These are phyloP conservation scores for Serendipita sp. DNA, from an alignment of 768 basidiomycete species.

Conservation along the genomic window DNA sequence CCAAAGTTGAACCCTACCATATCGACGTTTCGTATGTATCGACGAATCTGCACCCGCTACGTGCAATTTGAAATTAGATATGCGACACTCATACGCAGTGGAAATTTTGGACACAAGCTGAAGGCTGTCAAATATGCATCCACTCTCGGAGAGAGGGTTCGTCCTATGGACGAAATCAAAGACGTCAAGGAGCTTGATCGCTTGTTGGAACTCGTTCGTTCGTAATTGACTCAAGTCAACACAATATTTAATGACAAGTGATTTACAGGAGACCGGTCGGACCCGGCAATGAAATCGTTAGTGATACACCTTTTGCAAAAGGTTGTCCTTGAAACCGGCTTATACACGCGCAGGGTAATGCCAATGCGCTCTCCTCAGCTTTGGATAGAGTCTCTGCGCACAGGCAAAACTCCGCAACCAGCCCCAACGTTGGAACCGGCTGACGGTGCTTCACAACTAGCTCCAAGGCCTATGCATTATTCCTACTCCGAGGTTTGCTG, in stretches of 20 bases:
- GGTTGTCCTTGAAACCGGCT: not conserved
- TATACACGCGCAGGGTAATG: constrained; percentile 28
- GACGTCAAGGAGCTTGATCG: constrained; percentile 43
- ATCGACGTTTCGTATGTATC: not conserved
- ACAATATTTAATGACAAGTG: not conserved
- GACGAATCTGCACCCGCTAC: not conserved
- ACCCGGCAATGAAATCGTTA: constrained; percentile 39
- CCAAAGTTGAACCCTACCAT: too few species aligned
- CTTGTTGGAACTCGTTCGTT: constrained; percentile 40
- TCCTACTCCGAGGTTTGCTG: constrained; percentile 43
- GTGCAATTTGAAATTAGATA: not conserved
- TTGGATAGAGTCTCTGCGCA: constrained; percentile 46
- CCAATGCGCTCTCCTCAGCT: constrained; percentile 35
- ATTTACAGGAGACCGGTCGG: constrained; percentile 30
- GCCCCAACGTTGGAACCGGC: not conserved
- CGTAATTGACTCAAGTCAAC: constrained; percentile 21
- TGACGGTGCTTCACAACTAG: constrained; percentile 13
- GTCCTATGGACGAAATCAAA: constrained; percentile 32
- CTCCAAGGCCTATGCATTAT: constrained; percentile 47
- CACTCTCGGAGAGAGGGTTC: not conserved
- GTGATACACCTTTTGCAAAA: not conserved
- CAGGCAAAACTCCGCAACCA: constrained; percentile 17
- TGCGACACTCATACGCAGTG: too few species aligned
- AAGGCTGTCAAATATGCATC: not conserved
- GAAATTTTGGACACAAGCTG: too few species aligned